These are phyloP conservation scores for Vicia faba DNA, from an alignment of 306 rosid species.

Conservation along the genomic window DNA sequence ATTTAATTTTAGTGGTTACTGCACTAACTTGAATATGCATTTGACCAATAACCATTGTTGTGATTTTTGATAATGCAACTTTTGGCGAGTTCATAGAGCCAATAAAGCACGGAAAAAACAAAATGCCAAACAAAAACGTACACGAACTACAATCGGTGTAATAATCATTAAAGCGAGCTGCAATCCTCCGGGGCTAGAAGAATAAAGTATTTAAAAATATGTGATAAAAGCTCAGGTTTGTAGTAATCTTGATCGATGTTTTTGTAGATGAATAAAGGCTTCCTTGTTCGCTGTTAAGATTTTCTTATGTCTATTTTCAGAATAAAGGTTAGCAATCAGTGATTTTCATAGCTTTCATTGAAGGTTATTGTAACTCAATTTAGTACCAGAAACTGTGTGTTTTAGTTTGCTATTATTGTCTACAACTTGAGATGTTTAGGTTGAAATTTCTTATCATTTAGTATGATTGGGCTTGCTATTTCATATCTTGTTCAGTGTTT, in stretches of 20 bases:
- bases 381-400: background rate
- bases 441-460: background rate
- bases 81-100: slow-evolving; percentile 72
- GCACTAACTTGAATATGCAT: background rate
- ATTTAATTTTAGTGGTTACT: background rate
- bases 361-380: background rate
- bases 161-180: slow-evolving; percentile 21
- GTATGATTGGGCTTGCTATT: too few relatives aligned
- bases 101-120: slow-evolving; percentile 57
- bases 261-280: slow-evolving; percentile 30
- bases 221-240: background rate
- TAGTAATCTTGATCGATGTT: slow-evolving; percentile 15
- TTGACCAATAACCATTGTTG: slow-evolving; percentile 11
- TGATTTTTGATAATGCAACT: slow-evolving; percentile 54
- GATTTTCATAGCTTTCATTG: slow-evolving; percentile 8
- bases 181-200: slow-evolving; percentile 1
- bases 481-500: background rate
- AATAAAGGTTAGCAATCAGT: too few relatives aligned
- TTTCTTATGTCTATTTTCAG: slow-evolving; percentile 19
- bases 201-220: background rate
- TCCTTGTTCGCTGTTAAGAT: background rate
- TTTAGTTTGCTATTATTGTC: background rate
- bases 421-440: background rate
- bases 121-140: slow-evolving; percentile 27
- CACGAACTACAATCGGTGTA: slow-evolving; percentile 31